Base-by-base conservation (phyloP, 768 basidiomycete genomes). In the Gyrodon lividus region DNA sequence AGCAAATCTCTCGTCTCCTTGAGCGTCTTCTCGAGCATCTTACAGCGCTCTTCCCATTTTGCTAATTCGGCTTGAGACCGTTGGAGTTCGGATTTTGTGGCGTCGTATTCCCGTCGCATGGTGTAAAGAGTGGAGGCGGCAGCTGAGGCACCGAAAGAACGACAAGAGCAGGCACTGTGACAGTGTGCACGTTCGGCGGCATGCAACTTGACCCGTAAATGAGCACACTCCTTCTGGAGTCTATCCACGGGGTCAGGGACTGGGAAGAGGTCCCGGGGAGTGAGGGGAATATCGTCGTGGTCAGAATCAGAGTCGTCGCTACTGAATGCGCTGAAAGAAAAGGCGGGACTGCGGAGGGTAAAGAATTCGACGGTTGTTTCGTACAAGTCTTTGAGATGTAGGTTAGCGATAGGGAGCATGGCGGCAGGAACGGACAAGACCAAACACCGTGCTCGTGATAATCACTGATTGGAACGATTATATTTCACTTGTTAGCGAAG, bases 1-100 rank as follows among this genome's bases (percentile, higher is more conserved):
- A 89, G 65, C 43, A 81, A 56, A 12, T 87, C 84, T 44, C 79
- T 75, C 43, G 84, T 81, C 58, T 88, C 86, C 59, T 75, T 79
- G 51, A 89, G 70, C 16, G 82, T 75, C 59, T 72, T 78, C 59
- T 89, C 87, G 43, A 89, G 73, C 62, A 75, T 66, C 65, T 74
- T 79, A 68, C 80, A 85, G 14, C 80, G 77, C 55, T 88, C 87
- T 48, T 84, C 77, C 30, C 84, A 70, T 42, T 77, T 79, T 24
- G 76, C 67, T 19, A 80, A 72, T 44, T 86, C 81, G 49, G 72
- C 68, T 55, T 77, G 77, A 12, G 81, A 74, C 52, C 77, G 77
- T 44, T 77, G 72, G 31, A 84, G 75, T 50, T 84, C 80, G 54
- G 75, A 70, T 64, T 78, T 82, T 43, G 77, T 73, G 50, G 71